Conservation (phyloP, 2,329 filamentous ascomycete species). For the Plectosphaerella sp. region DNA sequence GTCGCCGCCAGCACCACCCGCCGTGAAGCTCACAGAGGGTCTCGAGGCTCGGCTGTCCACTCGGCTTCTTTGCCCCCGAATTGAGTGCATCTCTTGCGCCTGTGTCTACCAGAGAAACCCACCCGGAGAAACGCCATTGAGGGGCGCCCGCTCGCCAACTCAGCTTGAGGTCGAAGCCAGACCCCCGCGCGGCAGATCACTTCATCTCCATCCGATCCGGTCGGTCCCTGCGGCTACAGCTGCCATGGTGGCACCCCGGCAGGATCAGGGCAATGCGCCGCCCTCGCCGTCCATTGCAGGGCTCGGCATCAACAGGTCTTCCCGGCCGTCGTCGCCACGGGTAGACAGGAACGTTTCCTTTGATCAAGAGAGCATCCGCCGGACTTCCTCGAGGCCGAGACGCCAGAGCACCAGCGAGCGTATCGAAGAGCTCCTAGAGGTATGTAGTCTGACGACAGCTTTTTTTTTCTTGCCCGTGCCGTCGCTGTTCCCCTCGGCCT, state of each 20-base stretch:
- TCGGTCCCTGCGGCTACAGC: background rate
- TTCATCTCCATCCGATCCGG: no score
- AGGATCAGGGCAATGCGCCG: background rate
- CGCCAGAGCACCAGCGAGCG: slow-evolving; percentile 29
- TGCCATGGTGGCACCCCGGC: slow-evolving; percentile 4
- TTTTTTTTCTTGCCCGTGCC: slow-evolving; percentile 2
- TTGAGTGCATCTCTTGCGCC: background rate
- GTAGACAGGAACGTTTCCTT: slow-evolving; percentile 9
- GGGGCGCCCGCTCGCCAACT: background rate
- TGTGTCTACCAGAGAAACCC: background rate
- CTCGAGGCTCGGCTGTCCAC: background rate
- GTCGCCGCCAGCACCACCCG: background rate
- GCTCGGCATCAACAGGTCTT: background rate
- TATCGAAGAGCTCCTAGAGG: slow-evolving; percentile 42
- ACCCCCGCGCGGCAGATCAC: background rate
- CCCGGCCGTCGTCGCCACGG: slow-evolving; percentile 5
- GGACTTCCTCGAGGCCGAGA: slow-evolving; percentile 2
- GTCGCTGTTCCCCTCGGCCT: background rate
- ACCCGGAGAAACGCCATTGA: background rate
- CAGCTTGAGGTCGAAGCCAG: slow-evolving; percentile 1
- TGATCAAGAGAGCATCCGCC: slow-evolving; percentile 6
- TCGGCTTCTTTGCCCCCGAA: background rate
- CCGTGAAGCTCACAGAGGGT: background rate
- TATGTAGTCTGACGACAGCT: slow-evolving; percentile 13
- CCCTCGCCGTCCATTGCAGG: slow-evolving; percentile 2